These are phyloP conservation scores for Ceratobasidium theobromae DNA, from an alignment of 1,284 basidiomycete genomes.

Conservation along the genomic window DNA sequence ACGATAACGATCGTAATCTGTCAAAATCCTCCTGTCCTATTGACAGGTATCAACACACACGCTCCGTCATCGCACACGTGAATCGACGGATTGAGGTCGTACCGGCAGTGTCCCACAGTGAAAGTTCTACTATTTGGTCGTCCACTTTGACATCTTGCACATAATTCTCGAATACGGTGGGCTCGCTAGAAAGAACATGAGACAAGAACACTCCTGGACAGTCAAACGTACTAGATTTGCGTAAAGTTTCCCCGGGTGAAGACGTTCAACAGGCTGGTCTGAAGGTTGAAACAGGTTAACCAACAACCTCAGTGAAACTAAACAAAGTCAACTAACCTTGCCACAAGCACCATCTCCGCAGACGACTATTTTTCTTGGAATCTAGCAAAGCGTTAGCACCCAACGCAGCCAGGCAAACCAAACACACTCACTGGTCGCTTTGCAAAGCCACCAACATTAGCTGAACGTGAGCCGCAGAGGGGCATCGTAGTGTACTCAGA, in stretches of 20 bases:
- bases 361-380: slow-evolving; percentile 74
- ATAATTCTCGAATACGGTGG: slow-evolving; percentile 92
- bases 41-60: slow-evolving; percentile 6
- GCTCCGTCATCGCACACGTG: not conserved
- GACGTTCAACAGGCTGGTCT: slow-evolving; percentile 62
- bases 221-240: slow-evolving; percentile 71
- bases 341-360: slow-evolving; percentile 94
- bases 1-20: slow-evolving; percentile 83
- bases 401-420: not conserved
- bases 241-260: slow-evolving; percentile 86
- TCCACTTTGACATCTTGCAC: slow-evolving; percentile 84
- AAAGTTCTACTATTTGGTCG: slow-evolving; percentile 82
- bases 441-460: slow-evolving; percentile 25
- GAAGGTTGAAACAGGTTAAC: not conserved
- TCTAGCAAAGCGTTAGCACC: slow-evolving; percentile 41
- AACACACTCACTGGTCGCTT: slow-evolving; percentile 23
- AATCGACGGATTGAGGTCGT: slow-evolving; percentile 40
- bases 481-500: slow-evolving; percentile 10
- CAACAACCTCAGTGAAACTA: slow-evolving; percentile 40
- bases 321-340: slow-evolving; percentile 50
- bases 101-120: slow-evolving; percentile 97
- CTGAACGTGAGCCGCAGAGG: slow-evolving; percentile 30
- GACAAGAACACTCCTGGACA: not conserved
- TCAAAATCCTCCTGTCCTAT: slow-evolving; percentile 96
- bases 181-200: slow-evolving; percentile 61